Evolutionary conservation across 306 rosid species (phyloP).

Genomic region (Herpetospermum pedunculosum): DNA sequence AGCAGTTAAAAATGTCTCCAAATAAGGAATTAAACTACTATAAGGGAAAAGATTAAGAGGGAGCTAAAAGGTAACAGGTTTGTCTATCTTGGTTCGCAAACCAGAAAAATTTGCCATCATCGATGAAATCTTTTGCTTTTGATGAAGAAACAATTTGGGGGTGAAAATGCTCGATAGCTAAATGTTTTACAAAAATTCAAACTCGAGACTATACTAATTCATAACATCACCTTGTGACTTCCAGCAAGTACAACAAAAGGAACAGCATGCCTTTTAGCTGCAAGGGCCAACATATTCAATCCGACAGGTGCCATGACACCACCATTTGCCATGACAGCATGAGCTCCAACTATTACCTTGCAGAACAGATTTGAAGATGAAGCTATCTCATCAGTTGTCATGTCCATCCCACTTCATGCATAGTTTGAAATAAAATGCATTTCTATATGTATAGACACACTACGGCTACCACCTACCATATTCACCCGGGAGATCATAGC

Average conservation of each 20-base stretch:
- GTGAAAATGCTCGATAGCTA: neutral
- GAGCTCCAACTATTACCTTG: conserved; percentile 98
- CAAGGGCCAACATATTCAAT: conserved; percentile 95
- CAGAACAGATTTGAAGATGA: conserved; percentile 17
- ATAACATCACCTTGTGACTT: conserved; percentile 73
- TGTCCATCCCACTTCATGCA: neutral
- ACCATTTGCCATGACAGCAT: conserved; percentile 99
- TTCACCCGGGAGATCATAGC: conserved; percentile 37
- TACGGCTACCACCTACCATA: conserved; percentile 47
- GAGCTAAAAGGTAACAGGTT: neutral
- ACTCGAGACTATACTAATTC: neutral
- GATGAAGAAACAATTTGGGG: neutral
- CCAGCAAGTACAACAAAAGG: conserved; percentile 98
- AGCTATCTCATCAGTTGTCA: conserved; percentile 5
- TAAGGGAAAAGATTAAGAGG: neutral
- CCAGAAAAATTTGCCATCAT: neutral
- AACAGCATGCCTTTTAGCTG: conserved; percentile 94
- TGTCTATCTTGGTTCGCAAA: neutral
- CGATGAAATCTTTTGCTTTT: neutral
- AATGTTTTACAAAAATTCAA: neutral
- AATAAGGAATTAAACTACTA: neutral
- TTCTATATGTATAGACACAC: neutral
- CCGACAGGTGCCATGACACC: conserved; percentile 94
- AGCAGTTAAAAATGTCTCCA: neutral
- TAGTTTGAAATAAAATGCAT: neutral